phyloP scores from a whole-genome alignment of 2,329 filamentous ascomycete species.

The Cercospora zeae-maydis region DNA sequence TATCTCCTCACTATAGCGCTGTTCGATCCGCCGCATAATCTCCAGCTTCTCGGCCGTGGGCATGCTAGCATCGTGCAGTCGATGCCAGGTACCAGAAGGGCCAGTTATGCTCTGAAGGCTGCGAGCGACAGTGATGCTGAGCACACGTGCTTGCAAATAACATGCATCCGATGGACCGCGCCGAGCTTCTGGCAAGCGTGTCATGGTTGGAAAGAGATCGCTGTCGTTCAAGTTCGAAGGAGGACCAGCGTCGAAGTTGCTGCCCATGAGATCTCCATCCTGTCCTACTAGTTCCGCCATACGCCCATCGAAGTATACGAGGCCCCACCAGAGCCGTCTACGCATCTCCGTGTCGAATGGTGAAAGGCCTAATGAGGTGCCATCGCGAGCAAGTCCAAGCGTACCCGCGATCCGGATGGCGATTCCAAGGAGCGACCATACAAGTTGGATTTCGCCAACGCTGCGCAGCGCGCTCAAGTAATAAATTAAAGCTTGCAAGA shows the following conservation, averaged over 20 bases:
- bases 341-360: slow-evolving; percentile 38
- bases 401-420: slow-evolving; percentile 47
- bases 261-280: slow-evolving; percentile 28
- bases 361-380: slow-evolving; percentile 29
- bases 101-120: slow-evolving; percentile 24
- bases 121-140: slow-evolving; percentile 20
- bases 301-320: slow-evolving; percentile 65
- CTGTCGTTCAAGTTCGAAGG: slow-evolving; percentile 54
- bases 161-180: slow-evolving; percentile 34
- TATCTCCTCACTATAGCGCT: slow-evolving; percentile 25
- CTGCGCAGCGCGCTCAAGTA: slow-evolving; percentile 29
- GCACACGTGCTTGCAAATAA: slow-evolving; percentile 27
- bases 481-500: slow-evolving; percentile 33
- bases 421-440: slow-evolving; percentile 29
- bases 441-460: slow-evolving; percentile 25
- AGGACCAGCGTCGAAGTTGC: slow-evolving; percentile 26
- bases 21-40: slow-evolving; percentile 27
- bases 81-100: slow-evolving; percentile 26
- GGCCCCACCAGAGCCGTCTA: slow-evolving; percentile 35
- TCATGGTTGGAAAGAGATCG: slow-evolving; percentile 49
- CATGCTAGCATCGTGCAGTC: slow-evolving; percentile 23
- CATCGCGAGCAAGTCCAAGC: slow-evolving; percentile 37
- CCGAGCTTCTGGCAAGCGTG: slow-evolving; percentile 25
- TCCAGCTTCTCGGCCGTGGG: slow-evolving; percentile 26
- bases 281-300: slow-evolving; percentile 57